Base-by-base conservation (phyloP, 768 basidiomycete genomes). In the Russula sp. region DNA sequence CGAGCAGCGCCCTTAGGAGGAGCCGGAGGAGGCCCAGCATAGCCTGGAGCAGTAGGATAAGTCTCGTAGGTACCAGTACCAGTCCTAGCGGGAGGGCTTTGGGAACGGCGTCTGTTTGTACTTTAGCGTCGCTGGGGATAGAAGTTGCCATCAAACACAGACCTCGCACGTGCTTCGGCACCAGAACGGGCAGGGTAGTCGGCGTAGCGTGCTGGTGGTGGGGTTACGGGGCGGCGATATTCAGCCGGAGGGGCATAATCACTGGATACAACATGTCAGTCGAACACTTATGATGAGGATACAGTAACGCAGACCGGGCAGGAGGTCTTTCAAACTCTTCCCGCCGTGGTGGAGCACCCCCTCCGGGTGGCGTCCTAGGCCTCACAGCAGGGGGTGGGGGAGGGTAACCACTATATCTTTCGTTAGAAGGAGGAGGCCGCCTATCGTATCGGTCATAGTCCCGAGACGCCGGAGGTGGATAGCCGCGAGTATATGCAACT, bases 371-470 rank as follows among this genome's bases (percentile, higher is more conserved):
- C 6, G 67, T 68, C 59, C 67, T 66, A 34, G 72, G 65, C 40
- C 78, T 77, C 20, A 74, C 75, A 45, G 78, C 73, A 35, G 84
- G 80, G 32, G 59, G 59, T 68, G 59, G 58, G 35, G 78, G 69
- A 63, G 79, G 77, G 69, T 78, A 76, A 37, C 71, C 65, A 18
- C 67, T 65, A 57, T 74, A 78, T 66, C 77, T 74, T 47, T 81
- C 82, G 52, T 73, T 78, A 20, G 83, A 73, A 64, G 73, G 75
- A 9, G 73, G 70, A 48, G 71, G 67, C 42, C 85, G 78, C 70
- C 87, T 79, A 65, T 89, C 88, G 73, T 86, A 86, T 50, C 77
- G 74, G 27, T 83, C 80, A 52, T 81, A 71, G 73, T 77, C 62
- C 45, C 81, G 78, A 48, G 82, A 77, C 45, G 79, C 75, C 55